Conservation (phyloP, 1,284 basidiomycete species). For the Trametes sp. region DNA sequence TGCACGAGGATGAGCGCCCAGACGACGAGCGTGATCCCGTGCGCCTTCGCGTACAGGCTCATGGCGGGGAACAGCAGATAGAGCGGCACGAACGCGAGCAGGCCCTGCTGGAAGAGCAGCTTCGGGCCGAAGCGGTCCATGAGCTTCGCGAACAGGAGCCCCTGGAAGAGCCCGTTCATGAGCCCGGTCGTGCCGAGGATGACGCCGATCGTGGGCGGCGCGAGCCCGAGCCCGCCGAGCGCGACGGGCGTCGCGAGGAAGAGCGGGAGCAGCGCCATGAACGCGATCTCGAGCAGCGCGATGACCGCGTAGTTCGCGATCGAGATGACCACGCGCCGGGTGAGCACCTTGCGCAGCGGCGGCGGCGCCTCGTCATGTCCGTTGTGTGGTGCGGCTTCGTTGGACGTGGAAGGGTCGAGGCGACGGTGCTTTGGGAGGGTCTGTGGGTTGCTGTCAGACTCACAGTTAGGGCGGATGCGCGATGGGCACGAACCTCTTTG, state of each 20-base stretch:
- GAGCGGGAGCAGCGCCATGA: conserved; percentile 67
- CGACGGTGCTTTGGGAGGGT: conserved; percentile 34
- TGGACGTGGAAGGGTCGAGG: not conserved
- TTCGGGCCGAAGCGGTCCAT: conserved; percentile 64
- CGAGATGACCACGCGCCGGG: conserved; percentile 61
- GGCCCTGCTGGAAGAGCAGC: conserved; percentile 57
- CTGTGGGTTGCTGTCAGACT: conserved; percentile 21
- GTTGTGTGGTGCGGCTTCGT: conserved; percentile 1
- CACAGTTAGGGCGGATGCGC: not conserved
- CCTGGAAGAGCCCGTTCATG: conserved; percentile 66
- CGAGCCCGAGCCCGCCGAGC: conserved; percentile 70
- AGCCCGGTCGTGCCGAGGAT: conserved; percentile 65
- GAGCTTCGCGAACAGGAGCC: conserved; percentile 63
- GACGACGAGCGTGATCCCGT: conserved; percentile 37
- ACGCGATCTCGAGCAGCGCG: conserved; percentile 71
- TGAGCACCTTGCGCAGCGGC: conserved; percentile 53
- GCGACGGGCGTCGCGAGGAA: conserved; percentile 74
- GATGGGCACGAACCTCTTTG: conserved; percentile 60
- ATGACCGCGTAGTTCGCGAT: conserved; percentile 69
- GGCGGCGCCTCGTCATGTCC: conserved; percentile 25
- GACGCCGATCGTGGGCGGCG: conserved; percentile 65
- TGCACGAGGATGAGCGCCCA: conserved; percentile 45
- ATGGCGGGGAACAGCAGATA: conserved; percentile 67
- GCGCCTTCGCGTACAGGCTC: conserved; percentile 44
- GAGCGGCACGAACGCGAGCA: conserved; percentile 57